Evolutionary conservation across 1,284 basidiomycete species (phyloP).

Genomic region (Ganoderma lucidum): DNA sequence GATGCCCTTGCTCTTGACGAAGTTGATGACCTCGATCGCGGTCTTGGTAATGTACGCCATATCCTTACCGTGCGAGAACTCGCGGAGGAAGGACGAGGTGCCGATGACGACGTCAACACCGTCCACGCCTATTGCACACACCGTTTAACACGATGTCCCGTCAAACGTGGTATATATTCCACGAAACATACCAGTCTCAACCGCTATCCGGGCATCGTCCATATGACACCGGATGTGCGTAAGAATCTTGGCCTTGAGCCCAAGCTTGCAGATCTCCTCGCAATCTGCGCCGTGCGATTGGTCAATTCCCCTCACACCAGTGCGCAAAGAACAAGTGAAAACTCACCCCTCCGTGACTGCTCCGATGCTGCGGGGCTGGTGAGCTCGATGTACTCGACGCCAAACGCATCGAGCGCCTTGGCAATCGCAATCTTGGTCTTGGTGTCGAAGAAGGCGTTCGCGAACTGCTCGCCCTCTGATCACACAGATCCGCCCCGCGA

Average conservation of each 20-base stretch:
- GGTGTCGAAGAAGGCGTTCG: constrained; percentile 99
- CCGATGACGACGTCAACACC: constrained; percentile 99
- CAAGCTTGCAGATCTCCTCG: constrained; percentile 99
- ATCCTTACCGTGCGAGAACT: constrained; percentile 99
- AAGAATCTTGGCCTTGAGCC: constrained; percentile 96
- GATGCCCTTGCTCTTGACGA: constrained; percentile 99
- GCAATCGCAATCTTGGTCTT: constrained; percentile 99
- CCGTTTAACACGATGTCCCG: background rate
- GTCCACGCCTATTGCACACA: constrained; percentile 79
- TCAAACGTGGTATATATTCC: background rate
- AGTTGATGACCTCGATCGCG: constrained; percentile 98
- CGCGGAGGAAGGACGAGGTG: constrained; percentile 98
- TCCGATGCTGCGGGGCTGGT: constrained; percentile 99
- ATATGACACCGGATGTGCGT: constrained; percentile 99
- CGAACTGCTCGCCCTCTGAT: constrained; percentile 98
- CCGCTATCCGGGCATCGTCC: constrained; percentile 98
- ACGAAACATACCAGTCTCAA: constrained; percentile 87
- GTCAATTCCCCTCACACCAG: background rate
- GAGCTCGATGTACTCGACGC: constrained; percentile 99
- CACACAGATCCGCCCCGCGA: constrained; percentile 7
- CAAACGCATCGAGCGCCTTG: constrained; percentile 95
- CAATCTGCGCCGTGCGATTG: constrained; percentile 70
- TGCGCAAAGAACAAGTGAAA: background rate
- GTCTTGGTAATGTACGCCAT: constrained; percentile 99
- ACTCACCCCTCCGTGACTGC: constrained; percentile 75